Evolutionary conservation across 139 green algal species (phyloP).

Genomic region (Tetratostichococcus sp.): DNA sequence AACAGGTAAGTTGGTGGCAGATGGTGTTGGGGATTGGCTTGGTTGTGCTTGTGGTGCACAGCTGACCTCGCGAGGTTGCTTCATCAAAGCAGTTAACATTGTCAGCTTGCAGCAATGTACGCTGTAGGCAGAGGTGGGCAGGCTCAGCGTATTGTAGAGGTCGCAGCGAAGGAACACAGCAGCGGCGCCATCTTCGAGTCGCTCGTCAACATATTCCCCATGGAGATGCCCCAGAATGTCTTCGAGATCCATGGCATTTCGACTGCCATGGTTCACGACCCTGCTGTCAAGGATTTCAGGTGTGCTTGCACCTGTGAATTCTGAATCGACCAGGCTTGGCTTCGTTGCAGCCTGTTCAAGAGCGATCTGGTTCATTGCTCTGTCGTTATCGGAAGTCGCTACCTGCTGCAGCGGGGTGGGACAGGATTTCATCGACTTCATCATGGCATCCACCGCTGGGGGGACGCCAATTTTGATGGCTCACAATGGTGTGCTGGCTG

Average conservation of each 20-base stretch:
- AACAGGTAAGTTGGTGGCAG: constrained; percentile 35
- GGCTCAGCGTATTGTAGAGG: constrained; percentile 36
- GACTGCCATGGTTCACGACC: constrained; percentile 13
- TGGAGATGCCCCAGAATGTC: not conserved
- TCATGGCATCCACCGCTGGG: constrained; percentile 11
- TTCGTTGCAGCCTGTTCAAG: not conserved
- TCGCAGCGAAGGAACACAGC: constrained; percentile 23
- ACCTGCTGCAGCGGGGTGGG: constrained; percentile 13
- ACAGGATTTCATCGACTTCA: constrained; percentile 27
- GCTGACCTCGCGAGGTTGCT: too few species aligned
- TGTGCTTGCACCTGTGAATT: too few species aligned
- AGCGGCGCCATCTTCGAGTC: constrained; percentile 2
- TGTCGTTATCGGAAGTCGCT: not conserved
- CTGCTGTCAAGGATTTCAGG: not conserved
- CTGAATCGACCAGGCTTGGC: too few species aligned
- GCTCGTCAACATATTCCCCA: constrained; percentile 20
- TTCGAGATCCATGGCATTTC: constrained; percentile 27
- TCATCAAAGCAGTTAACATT: too few species aligned
- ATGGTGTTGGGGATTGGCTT: too few species aligned
- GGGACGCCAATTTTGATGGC: constrained; percentile 35
- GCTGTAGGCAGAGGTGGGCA: not conserved
- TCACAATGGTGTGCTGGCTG: constrained; percentile 11
- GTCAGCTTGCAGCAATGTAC: too few species aligned
- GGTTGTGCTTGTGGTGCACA: too few species aligned
- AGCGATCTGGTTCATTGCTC: too few species aligned